A percentile compares a stretch with the other conserved stretches of the same genome.
Evolutionary conservation across 2,329 filamentous ascomycete species (phyloP).

Genomic region (Mycosphaerella sp.): DNA sequence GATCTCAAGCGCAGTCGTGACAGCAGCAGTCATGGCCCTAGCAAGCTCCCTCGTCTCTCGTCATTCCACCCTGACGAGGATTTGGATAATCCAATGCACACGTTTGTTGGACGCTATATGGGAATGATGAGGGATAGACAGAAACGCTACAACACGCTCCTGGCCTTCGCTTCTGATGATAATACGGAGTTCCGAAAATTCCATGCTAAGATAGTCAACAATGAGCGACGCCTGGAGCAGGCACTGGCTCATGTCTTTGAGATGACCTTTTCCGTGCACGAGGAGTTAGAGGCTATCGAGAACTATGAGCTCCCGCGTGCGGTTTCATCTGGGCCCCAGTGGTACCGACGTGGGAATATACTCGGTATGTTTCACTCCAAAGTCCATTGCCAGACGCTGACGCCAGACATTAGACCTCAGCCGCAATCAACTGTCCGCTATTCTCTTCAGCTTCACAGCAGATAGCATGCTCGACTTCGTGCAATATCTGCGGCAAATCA

Average conservation of each 20-base stretch:
- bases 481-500: background rate
- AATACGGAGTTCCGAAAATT: background rate
- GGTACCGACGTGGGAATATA: background rate
- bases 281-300: background rate
- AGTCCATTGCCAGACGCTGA: background rate
- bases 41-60: background rate
- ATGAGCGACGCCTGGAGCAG: background rate
- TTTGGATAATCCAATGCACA: background rate
- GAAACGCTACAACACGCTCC: background rate
- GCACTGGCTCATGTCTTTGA: background rate
- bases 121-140: background rate
- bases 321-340: background rate
- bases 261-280: background rate
- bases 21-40: background rate
- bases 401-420: background rate
- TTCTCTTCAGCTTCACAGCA: background rate
- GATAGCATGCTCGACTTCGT: background rate
- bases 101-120: background rate
- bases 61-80: background rate
- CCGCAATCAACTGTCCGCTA: background rate
- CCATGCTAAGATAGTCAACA: background rate
- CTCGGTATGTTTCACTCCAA: background rate
- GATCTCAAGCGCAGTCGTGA: background rate
- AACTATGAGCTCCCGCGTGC: background rate
- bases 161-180: background rate